A percentile compares a stretch with the other conserved stretches of the same genome.
Evolutionary conservation across 345 rosid genomes (phyloP).

Genomic region (Bretschneidera sinensis): DNA sequence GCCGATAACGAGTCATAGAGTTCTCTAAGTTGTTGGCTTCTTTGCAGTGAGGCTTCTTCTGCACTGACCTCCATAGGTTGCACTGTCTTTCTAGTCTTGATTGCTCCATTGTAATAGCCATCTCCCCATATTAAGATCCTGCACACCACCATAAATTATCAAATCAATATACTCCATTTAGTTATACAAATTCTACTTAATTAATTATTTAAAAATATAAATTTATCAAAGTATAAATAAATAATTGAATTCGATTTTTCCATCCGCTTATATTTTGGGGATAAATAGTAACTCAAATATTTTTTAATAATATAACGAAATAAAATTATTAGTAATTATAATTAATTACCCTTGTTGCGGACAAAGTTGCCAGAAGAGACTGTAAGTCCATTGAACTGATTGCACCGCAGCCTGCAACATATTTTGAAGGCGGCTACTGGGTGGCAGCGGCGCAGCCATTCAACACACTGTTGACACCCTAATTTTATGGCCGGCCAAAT

Average conservation of each 20-base stretch:
- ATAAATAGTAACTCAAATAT: too few relatives aligned
- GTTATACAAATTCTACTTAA: too few relatives aligned
- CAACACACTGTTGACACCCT: too few relatives aligned
- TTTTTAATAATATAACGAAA: too few relatives aligned
- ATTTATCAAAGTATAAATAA: too few relatives aligned
- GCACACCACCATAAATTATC: not conserved
- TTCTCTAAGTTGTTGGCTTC: conserved; percentile 95
- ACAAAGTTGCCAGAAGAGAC: conserved; percentile 90
- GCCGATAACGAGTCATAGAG: conserved; percentile 79
- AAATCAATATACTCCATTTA: too few relatives aligned
- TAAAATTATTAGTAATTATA: too few relatives aligned
- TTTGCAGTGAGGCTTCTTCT: conserved; percentile 84
- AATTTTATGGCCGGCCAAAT: too few relatives aligned
- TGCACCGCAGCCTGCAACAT: conserved; percentile 81
- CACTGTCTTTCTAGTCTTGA: conserved; percentile 93
- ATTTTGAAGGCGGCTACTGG: conserved; percentile 52
- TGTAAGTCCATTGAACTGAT: conserved; percentile 92
- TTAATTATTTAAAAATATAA: too few relatives aligned
- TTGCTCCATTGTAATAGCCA: conserved; percentile 95
- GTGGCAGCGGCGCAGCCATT: conserved; percentile 47
- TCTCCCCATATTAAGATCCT: conserved; percentile 88
- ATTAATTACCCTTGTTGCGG: conserved; percentile 94
- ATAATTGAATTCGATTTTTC: too few relatives aligned
- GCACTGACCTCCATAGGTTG: conserved; percentile 87
- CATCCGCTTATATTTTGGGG: too few relatives aligned